Evolutionary conservation across 352 stramenopile species (phyloP).

Genomic region (Stramenopiles sp.): DNA sequence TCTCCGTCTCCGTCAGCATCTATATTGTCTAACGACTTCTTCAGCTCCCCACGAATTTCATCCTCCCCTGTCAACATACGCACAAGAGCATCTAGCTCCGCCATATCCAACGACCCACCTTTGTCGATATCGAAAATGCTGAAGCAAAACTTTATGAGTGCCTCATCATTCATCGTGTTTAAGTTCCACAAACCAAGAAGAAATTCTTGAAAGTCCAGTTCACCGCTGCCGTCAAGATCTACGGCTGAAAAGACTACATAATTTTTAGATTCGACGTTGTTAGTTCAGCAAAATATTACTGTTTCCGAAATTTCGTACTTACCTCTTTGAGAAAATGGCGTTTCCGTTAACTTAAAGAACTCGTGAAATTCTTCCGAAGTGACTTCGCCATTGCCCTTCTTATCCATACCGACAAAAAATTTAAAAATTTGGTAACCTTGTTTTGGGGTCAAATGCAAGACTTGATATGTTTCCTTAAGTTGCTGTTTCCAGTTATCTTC

Average conservation of each 20-base stretch:
- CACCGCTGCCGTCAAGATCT: slow-evolving; percentile 21
- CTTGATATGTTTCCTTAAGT: background rate
- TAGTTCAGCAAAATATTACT: too few species aligned
- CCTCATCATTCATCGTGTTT: slow-evolving; percentile 14
- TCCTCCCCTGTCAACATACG: background rate
- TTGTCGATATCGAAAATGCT: slow-evolving; percentile 24
- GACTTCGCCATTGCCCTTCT: background rate
- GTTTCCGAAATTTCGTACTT: too few species aligned
- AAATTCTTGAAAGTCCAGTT: slow-evolving; percentile 31
- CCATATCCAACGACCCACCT: slow-evolving; percentile 16
- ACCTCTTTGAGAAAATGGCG: background rate
- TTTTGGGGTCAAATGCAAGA: background rate
- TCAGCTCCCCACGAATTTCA: background rate
- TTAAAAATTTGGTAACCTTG: slow-evolving; percentile 2
- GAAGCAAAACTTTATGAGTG: slow-evolving; percentile 20
- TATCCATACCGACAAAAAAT: background rate
- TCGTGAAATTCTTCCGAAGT: background rate
- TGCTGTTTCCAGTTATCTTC: background rate
- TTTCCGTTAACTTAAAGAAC: background rate
- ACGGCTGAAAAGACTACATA: background rate
- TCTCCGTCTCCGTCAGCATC: slow-evolving; percentile 26
- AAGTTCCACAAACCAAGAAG: slow-evolving; percentile 27
- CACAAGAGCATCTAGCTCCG: background rate
- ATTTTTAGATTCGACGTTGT: too few species aligned
- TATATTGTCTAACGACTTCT: slow-evolving; percentile 13